A percentile compares a stretch with the other conserved stretches of the same genome.
Conservation (phyloP, 2,329 filamentous ascomycete genomes). For the Apiospora kogelbergensis region DNA sequence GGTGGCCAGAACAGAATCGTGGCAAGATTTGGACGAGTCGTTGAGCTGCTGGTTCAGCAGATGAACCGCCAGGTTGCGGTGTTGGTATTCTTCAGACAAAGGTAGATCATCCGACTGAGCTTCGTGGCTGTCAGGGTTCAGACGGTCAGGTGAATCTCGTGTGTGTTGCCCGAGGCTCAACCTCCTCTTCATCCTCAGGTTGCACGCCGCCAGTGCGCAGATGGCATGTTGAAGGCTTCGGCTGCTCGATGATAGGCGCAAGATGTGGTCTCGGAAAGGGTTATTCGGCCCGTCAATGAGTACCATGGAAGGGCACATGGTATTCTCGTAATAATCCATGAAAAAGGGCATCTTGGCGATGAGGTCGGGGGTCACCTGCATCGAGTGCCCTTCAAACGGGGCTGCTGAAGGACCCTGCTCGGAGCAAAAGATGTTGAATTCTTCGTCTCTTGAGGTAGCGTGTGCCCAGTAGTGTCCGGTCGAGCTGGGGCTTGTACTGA, state of each 20-base stretch:
- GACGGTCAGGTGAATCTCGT: slow-evolving; percentile 50
- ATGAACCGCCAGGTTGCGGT: slow-evolving; percentile 75
- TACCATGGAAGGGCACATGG: slow-evolving; percentile 88
- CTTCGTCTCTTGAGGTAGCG: slow-evolving; percentile 43
- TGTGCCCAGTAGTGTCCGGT: slow-evolving; percentile 48
- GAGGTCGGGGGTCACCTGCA: slow-evolving; percentile 60
- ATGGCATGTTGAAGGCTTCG: slow-evolving; percentile 89
- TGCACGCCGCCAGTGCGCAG: slow-evolving; percentile 85
- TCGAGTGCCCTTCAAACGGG: slow-evolving; percentile 43
- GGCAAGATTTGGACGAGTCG: slow-evolving; percentile 70
- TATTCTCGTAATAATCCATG: slow-evolving; percentile 90
- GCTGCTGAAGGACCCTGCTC: slow-evolving; percentile 49
- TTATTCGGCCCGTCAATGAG: slow-evolving; percentile 85
- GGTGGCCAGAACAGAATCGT: slow-evolving; percentile 86
- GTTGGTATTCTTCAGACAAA: slow-evolving; percentile 79
- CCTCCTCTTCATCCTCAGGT: slow-evolving; percentile 80
- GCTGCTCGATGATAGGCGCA: slow-evolving; percentile 74
- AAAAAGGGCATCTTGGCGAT: slow-evolving; percentile 82
- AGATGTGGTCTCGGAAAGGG: slow-evolving; percentile 80
- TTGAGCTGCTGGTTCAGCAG: slow-evolving; percentile 83
- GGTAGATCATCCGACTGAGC: slow-evolving; percentile 61
- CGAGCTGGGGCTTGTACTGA: slow-evolving; percentile 50
- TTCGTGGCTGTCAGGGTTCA: slow-evolving; percentile 44
- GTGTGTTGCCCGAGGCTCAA: slow-evolving; percentile 59
- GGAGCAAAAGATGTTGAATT: slow-evolving; percentile 39